Conservation (phyloP, 2,329 filamentous ascomycete species). For the Aspergillus tubingensis region DNA sequence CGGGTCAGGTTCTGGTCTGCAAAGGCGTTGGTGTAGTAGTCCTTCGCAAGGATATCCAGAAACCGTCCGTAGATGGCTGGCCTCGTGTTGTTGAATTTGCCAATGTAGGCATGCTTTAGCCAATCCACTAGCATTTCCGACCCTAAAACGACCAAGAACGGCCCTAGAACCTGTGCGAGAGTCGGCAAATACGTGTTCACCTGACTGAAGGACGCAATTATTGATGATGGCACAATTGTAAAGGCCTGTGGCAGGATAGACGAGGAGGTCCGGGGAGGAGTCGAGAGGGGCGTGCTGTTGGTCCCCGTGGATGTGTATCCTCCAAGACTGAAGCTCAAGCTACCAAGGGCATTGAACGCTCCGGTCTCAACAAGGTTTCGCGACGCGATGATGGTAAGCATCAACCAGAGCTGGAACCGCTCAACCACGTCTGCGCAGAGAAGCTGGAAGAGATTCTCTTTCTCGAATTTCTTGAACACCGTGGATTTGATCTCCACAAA, state of each 20-base stretch:
- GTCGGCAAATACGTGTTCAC: conserved; percentile 47
- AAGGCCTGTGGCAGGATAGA: conserved; percentile 89
- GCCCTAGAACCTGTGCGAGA: conserved; percentile 79
- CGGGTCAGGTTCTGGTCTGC: conserved; percentile 86
- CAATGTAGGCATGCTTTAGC: conserved; percentile 96
- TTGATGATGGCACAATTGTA: conserved; percentile 68
- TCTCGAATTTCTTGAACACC: conserved; percentile 98
- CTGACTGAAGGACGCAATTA: conserved; percentile 46
- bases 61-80: conserved; percentile 86
- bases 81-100: conserved; percentile 97
- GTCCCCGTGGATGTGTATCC: conserved; percentile 36
- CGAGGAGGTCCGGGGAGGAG: conserved; percentile 58
- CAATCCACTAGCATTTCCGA: conserved; percentile 97
- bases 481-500: conserved; percentile 99
- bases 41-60: conserved; percentile 90
- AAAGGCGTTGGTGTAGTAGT: conserved; percentile 97
- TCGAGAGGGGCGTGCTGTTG: conserved; percentile 55
- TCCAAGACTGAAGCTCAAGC: conserved; percentile 37
- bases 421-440: conserved; percentile 97
- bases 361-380: conserved; percentile 96
- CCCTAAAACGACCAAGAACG: conserved; percentile 89
- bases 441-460: conserved; percentile 94
- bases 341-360: conserved; percentile 63
- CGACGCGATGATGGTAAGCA: conserved; percentile 93
- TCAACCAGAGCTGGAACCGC: conserved; percentile 95